Conservation (phyloP, 768 basidiomycete genomes). For the Pisolithus tinctorius region DNA sequence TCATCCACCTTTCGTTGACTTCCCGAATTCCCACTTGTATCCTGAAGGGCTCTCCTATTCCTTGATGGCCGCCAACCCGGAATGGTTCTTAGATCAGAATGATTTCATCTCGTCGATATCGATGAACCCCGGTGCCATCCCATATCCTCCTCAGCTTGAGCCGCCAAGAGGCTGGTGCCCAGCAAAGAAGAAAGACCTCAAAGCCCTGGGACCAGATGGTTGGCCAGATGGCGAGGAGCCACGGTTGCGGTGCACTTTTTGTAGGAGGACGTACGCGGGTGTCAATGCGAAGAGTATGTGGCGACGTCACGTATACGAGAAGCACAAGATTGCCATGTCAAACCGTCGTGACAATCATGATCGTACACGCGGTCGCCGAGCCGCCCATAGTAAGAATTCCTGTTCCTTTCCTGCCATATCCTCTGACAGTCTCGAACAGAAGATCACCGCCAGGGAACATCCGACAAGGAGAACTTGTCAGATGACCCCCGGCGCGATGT, state of each 20-base stretch:
- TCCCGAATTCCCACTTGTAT: slow-evolving; percentile 54
- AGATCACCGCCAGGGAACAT: slow-evolving; percentile 44
- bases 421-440: slow-evolving; percentile 33
- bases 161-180: slow-evolving; percentile 85
- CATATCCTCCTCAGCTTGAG: slow-evolving; percentile 72
- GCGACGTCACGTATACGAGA: slow-evolving; percentile 83
- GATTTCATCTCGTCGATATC: slow-evolving; percentile 52
- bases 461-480: slow-evolving; percentile 28
- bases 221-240: slow-evolving; percentile 83
- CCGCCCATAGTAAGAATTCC: slow-evolving; percentile 52
- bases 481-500: slow-evolving; percentile 22
- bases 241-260: slow-evolving; percentile 76
- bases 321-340: slow-evolving; percentile 86
- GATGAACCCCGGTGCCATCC: slow-evolving; percentile 45
- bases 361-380: slow-evolving; percentile 51
- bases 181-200: slow-evolving; percentile 75
- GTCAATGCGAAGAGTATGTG: slow-evolving; percentile 92
- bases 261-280: slow-evolving; percentile 75
- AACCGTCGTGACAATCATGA: slow-evolving; percentile 72
- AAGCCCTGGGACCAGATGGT: slow-evolving; percentile 58
- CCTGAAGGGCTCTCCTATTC: slow-evolving; percentile 67
- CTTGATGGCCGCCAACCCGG: slow-evolving; percentile 64
- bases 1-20: slow-evolving; percentile 64
- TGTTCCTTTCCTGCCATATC: slow-evolving; percentile 2
- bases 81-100: slow-evolving; percentile 70